Conservation (phyloP, 1,284 basidiomycete genomes). For the Boletus mariae region DNA sequence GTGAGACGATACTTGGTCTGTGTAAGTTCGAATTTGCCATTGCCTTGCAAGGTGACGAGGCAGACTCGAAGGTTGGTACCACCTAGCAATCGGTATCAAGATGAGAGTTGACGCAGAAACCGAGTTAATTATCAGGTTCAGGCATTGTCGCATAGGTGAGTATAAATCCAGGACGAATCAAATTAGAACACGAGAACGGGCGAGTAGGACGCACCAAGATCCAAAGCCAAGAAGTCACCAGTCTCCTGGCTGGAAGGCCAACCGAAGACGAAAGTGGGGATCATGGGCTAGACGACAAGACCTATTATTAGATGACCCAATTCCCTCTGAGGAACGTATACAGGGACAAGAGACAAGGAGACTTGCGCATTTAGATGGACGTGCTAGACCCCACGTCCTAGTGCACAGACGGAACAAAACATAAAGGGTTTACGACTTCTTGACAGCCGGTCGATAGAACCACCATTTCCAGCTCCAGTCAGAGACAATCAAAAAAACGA, state of each 20-base stretch:
- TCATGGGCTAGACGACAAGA: slow-evolving; percentile 69
- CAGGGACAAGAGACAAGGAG: slow-evolving; percentile 1
- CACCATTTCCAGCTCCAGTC: slow-evolving; percentile 4
- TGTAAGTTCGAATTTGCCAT: slow-evolving; percentile 95
- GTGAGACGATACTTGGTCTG: slow-evolving; percentile 96
- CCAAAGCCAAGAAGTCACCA: slow-evolving; percentile 91
- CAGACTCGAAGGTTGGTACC: slow-evolving; percentile 98
- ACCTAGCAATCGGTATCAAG: slow-evolving; percentile 39
- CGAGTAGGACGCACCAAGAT: slow-evolving; percentile 65
- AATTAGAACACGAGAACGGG: not conserved
- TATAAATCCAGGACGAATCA: not conserved
- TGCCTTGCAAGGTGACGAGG: slow-evolving; percentile 87
- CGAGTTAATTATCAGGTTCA: not conserved
- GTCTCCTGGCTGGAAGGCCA: slow-evolving; percentile 91
- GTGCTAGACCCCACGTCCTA: not conserved
- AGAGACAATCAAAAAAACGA: not conserved
- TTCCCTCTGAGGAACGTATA: not conserved
- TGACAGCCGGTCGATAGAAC: not conserved
- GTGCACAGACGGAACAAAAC: not conserved
- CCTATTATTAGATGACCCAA: not conserved
- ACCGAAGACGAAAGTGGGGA: slow-evolving; percentile 96
- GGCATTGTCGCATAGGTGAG: not conserved
- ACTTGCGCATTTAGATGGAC: not conserved
- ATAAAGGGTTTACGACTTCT: not conserved
- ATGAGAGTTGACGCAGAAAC: not conserved